Base-by-base conservation (phyloP, 2,329 filamentous ascomycete genomes). In the Monosporascus sp. region DNA sequence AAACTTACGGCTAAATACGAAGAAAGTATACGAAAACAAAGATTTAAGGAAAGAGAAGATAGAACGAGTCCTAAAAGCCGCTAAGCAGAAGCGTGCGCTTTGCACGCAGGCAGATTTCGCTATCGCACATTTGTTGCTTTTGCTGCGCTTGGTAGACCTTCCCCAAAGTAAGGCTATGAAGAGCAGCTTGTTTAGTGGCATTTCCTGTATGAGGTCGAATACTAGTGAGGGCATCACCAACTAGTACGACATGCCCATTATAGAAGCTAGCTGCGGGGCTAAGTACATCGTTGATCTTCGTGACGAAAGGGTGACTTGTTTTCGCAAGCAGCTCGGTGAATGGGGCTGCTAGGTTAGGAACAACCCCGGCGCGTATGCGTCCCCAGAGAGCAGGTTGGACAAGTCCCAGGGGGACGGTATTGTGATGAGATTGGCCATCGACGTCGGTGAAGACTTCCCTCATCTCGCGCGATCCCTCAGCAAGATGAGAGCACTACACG, bases 141-240 rank as follows among this genome's bases (percentile, higher is more conserved):
- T 72, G 65, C 48, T 71, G 66, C 0, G 73, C 74, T 7, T 63
- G 56, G 54, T 74, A 63, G 55, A 73, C 69, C 53, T 70, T 65
- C 1, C 66, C 74, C 16, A 78, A 55, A 5, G 64, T 65, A 58
- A 74, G 60, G 4, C 71, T 71, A 58, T 78, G 73, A 43, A 71
- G 72, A 2, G 74, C 75, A 5, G 74, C 74, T 57, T 79, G 75
- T 26, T 74, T 72, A 2, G 75, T 77, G 17, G 74, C 75, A 22
- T 71, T 68, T 1, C 70, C 76, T 3, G 69, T n/a, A 54, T 78
- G 75, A 6, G 77, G 76, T 45, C 77, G 60, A 35, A 78, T 74
- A 1, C 73, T 70, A 0, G 74, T 70, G 20, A 78, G 59, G 0
- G 76, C 72, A 59, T 79, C 76, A 1, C 76, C 76, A 2, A 78